Evolutionary conservation across 306 rosid species (phyloP).

Genomic region (Geum urbanum): DNA sequence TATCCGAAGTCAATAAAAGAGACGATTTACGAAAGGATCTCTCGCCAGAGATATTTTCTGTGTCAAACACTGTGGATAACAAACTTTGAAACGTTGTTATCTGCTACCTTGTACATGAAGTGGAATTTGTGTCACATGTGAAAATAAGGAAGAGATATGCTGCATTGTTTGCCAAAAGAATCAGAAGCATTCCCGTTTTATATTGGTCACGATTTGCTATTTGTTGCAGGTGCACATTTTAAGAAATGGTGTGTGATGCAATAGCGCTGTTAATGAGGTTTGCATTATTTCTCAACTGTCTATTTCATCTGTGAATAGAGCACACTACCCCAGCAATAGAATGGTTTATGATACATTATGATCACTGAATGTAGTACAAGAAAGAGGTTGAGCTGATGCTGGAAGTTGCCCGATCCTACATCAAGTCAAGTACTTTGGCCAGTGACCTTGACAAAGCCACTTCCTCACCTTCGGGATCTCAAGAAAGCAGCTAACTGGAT

Average conservation of each 20-base stretch:
- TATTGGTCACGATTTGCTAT: conserved; percentile 10
- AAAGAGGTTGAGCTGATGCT: conserved; percentile 77
- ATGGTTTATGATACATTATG: conserved; percentile 15
- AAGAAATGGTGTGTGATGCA: conserved; percentile 99
- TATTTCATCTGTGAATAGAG: conserved; percentile 8
- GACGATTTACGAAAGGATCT: no score
- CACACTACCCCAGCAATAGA: conserved; percentile 1
- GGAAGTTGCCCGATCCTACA: conserved; percentile 60
- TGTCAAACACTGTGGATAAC: no score
- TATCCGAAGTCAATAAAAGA: no score
- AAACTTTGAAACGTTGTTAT: background rate
- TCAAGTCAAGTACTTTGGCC: conserved; percentile 33
- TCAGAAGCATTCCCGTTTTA: background rate
- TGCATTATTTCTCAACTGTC: conserved; percentile 19
- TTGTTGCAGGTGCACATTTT: conserved; percentile 78
- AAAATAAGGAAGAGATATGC: background rate
- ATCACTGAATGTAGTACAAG: conserved; percentile 66
- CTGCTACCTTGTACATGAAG: background rate
- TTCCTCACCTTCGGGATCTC: conserved; percentile 30
- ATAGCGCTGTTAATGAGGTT: conserved; percentile 89
- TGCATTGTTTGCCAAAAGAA: background rate
- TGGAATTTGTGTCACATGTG: background rate
- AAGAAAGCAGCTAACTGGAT: conserved; percentile 34
- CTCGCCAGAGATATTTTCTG: no score
- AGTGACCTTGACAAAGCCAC: conserved; percentile 29